Base-by-base conservation (phyloP, 208 protist species). In the Acanthamoeba pearcei region DNA sequence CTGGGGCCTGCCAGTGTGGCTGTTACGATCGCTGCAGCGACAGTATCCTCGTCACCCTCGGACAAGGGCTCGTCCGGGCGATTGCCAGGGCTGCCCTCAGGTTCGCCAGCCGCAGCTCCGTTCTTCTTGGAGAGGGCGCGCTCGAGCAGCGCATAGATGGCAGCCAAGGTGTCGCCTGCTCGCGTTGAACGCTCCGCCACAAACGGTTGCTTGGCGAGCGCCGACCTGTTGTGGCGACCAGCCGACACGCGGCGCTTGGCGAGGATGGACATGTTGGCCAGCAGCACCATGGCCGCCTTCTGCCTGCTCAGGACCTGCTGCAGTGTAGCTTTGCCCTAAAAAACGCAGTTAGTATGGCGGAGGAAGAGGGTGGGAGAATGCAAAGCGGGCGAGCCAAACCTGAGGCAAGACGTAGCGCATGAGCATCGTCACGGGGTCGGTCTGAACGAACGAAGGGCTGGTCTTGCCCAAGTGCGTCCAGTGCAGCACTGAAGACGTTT, bases 391-490 rank as follows among this genome's bases (percentile, higher is more conserved):
- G 55, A 85, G 3, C 35, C 55, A 85, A 35, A 85, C 76, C 76
- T 88, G 80, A 42, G 80, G 80, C 27, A 88, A 46, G 5, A 88
- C 80, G 53, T 88, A 88, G 46, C 80, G 80, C 80, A 88, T 88
- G 80, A 88, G 80, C 80, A 88, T 88, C 53, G 80, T 88, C 27
- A 88, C 53, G 42, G 80, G 80, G 32, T 88, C 80, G 27, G 80
- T 88, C 80, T 88, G 80, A 17, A 88, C 53, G 51, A 88, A 88
- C 51, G 80, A 88, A 42, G 80, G 80, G 17, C 80, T 88, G 24
- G 80, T 88, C 51, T 88, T 88, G 80, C 80, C 80, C 51, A 66
- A 35, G 53, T 88, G 80, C 51, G 80, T 88, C 80, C 80, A 88
- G 46, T n/a, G 19, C 51, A 88, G 22, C 49, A 88, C 80, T 17